Conservation (phyloP, 371 early-diverging fungal genomes). For the Actinomucor elegans region DNA sequence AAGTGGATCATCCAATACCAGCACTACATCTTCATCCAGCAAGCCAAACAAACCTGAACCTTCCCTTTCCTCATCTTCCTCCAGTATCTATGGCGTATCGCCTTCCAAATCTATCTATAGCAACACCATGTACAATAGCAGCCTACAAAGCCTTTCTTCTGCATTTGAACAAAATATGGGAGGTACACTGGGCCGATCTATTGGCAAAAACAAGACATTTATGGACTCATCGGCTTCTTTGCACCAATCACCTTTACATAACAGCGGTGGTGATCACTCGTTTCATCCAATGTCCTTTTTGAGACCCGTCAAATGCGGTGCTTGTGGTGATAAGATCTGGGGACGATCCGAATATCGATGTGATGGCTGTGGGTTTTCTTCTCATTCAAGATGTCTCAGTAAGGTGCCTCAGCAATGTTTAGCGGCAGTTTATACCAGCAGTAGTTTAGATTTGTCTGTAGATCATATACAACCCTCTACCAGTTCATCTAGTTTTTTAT, state of each 20-base stretch:
- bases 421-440: conserved; percentile 10
- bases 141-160: conserved; percentile 2
- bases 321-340: conserved; percentile 86
- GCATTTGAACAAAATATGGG: not conserved
- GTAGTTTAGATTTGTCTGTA: conserved; percentile 15
- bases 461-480: not conserved
- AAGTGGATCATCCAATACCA: not conserved
- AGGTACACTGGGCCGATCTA: not conserved
- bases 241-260: not conserved
- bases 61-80: conserved; percentile 10
- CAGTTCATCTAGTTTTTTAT: not conserved
- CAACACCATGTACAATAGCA: conserved; percentile 2
- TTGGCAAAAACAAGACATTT: not conserved
- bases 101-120: conserved; percentile 1
- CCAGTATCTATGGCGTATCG: not conserved
- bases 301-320: conserved; percentile 76
- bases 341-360: conserved; percentile 80
- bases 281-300: conserved; percentile 64
- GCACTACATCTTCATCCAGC: not conserved
- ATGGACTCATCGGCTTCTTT: conserved; percentile 1
- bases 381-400: conserved; percentile 33
- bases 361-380: conserved; percentile 46
- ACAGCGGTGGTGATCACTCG: conserved; percentile 35
- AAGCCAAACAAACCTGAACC: conserved; percentile 3
- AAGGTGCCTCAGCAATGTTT: conserved; percentile 36